Percentiles rank a stretch among this genome's conserved stretches.
These are phyloP conservation scores for Suhomyces kunorum DNA, from an alignment of 1,139 yeast species.

Conservation along the genomic window DNA sequence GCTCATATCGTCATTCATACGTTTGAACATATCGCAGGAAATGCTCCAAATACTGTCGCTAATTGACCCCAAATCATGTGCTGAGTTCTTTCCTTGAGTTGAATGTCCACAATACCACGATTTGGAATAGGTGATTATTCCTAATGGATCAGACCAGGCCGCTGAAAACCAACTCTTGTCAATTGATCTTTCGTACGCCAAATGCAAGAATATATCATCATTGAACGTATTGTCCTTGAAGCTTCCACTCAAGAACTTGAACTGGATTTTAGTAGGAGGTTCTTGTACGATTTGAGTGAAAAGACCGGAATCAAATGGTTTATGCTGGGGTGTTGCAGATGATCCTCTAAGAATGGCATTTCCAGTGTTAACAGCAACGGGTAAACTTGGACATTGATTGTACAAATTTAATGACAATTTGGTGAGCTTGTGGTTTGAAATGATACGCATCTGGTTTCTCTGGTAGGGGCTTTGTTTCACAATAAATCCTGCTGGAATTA, in stretches of 20 bases:
- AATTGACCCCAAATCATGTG: conserved; percentile 34
- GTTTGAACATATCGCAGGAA: conserved; percentile 40
- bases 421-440: conserved; percentile 51
- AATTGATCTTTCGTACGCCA: conserved; percentile 79
- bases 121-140: conserved; percentile 60
- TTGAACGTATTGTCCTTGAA: conserved; percentile 29
- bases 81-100: conserved; percentile 18
- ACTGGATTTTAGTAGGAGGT: conserved; percentile 50
- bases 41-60: conserved; percentile 45
- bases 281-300: conserved; percentile 48
- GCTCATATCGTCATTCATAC: conserved; percentile 36
- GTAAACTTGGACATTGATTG: conserved; percentile 50
- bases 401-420: conserved; percentile 63
- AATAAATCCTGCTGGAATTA: conserved; percentile 55
- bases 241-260: conserved; percentile 43
- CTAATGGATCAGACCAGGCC: conserved; percentile 88
- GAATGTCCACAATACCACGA: conserved; percentile 57
- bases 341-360: background rate
- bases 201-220: conserved; percentile 78
- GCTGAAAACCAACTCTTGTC: conserved; percentile 86
- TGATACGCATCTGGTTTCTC: conserved; percentile 42
- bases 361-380: background rate
- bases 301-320: conserved; percentile 18
- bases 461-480: conserved; percentile 39
- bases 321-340: background rate